Evolutionary conservation across 2,329 filamentous ascomycete genomes (phyloP).

Genomic region (Aspergillus unguis): DNA sequence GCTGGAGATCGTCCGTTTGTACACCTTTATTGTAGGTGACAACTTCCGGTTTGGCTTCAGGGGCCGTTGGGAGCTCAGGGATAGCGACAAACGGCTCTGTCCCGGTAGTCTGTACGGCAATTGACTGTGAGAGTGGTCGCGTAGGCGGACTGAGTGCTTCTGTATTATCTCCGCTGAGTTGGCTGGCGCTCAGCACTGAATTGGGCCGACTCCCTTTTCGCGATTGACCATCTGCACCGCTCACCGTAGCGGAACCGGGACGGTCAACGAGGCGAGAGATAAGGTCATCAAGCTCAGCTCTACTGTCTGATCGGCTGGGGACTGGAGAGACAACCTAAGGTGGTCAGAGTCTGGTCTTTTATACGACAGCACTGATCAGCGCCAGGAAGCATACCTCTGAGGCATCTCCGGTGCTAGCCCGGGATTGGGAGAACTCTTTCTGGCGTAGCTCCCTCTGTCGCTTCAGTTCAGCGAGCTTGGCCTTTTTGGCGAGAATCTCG

Average conservation of each 20-base stretch:
- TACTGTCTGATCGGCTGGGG: slow-evolving; percentile 61
- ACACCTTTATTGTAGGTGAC: slow-evolving; percentile 97
- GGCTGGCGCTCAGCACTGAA: slow-evolving; percentile 77
- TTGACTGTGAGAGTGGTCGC: slow-evolving; percentile 43
- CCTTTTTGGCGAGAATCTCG: slow-evolving; percentile 95
- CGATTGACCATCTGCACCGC: slow-evolving; percentile 45
- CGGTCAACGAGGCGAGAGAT: slow-evolving; percentile 82
- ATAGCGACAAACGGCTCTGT: slow-evolving; percentile 72
- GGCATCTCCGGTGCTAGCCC: slow-evolving; percentile 65
- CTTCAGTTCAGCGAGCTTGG: slow-evolving; percentile 94
- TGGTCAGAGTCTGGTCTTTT: not conserved
- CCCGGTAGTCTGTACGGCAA: slow-evolving; percentile 66
- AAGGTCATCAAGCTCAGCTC: slow-evolving; percentile 76
- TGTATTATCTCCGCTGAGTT: slow-evolving; percentile 68
- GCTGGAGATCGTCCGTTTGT: slow-evolving; percentile 75
- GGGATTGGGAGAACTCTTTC: slow-evolving; percentile 67
- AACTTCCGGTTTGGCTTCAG: slow-evolving; percentile 61
- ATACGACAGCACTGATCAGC: not conserved
- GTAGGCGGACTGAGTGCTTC: slow-evolving; percentile 38
- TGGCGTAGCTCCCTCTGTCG: slow-evolving; percentile 81
- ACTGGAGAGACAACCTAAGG: slow-evolving; percentile 64
- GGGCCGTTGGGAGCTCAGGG: slow-evolving; percentile 66
- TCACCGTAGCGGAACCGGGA: slow-evolving; percentile 63
- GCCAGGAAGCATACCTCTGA: slow-evolving; percentile 60
- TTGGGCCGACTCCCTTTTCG: slow-evolving; percentile 70